These are phyloP conservation scores for Basipetospora chlamydospora DNA, from an alignment of 2,329 filamentous ascomycete species.

Conservation along the genomic window DNA sequence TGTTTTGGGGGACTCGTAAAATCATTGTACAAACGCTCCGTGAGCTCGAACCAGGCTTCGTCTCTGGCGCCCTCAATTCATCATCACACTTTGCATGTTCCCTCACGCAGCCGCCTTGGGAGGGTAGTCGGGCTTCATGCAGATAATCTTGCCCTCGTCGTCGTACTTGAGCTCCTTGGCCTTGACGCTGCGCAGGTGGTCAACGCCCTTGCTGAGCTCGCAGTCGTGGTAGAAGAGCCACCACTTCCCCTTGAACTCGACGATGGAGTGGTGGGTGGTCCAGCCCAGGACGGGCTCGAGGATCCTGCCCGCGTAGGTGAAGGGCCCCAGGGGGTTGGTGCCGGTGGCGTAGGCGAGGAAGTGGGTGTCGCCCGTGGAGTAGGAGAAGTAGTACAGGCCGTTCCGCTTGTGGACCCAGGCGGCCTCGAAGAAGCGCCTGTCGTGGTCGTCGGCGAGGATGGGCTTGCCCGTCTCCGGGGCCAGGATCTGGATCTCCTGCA, in stretches of 20 bases:
- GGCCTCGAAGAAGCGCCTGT: constrained; percentile 65
- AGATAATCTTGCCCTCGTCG: constrained; percentile 44
- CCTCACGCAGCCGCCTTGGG: not conserved
- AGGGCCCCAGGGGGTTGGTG: constrained; percentile 52
- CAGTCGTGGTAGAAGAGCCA: constrained; percentile 68
- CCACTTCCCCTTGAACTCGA: constrained; percentile 57
- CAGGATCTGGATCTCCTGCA: constrained; percentile 49
- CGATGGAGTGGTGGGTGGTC: constrained; percentile 72
- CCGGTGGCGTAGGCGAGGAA: constrained; percentile 56
- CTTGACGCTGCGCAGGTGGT: constrained; percentile 61
- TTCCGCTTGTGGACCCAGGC: constrained; percentile 65
- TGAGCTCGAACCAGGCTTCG: no score
- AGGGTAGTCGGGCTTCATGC: constrained; percentile 15
- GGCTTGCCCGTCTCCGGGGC: constrained; percentile 44
- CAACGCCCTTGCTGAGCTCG: constrained; percentile 50
- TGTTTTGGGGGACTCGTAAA: no score
- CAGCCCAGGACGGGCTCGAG: constrained; percentile 65
- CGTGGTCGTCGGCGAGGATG: constrained; percentile 53
- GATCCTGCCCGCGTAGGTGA: constrained; percentile 56
- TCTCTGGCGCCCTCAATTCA: not conserved
- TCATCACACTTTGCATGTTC: not conserved
- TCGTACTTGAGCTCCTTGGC: constrained; percentile 63
- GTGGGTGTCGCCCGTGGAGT: constrained; percentile 67
- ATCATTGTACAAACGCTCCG: not conserved
- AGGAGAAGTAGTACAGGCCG: constrained; percentile 60